Evolutionary conservation across 2,329 filamentous ascomycete species (phyloP).

Genomic region (Aspergillus japonicus): DNA sequence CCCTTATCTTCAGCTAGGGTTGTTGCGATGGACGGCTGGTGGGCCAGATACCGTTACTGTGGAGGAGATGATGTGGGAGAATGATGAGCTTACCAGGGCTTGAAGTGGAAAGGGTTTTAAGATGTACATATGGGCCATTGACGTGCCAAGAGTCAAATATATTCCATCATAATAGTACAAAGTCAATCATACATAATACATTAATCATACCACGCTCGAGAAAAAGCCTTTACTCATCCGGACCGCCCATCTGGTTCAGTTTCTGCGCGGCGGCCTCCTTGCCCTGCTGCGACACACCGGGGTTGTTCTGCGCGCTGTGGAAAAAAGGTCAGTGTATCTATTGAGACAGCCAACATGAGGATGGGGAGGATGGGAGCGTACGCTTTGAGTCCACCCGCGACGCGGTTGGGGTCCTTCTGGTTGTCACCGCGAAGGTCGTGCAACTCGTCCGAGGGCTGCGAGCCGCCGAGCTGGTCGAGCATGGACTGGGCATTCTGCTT

Average conservation of each 20-base stretch:
- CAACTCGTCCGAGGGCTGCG: slow-evolving; percentile 16
- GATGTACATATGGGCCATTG: no score
- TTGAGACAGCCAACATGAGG: background rate
- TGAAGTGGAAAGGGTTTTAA: no score
- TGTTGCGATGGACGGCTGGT: no score
- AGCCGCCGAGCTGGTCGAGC: slow-evolving; percentile 18
- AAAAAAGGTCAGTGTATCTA: background rate
- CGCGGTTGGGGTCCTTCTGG: slow-evolving; percentile 18
- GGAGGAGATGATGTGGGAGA: no score
- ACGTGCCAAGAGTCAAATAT: background rate
- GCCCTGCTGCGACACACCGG: slow-evolving; percentile 4
- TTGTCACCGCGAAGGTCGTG: slow-evolving; percentile 10
- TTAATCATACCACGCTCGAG: background rate
- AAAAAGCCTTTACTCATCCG: slow-evolving; percentile 5
- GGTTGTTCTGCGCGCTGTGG: slow-evolving; percentile 10
- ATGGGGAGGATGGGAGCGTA: slow-evolving; percentile 3
- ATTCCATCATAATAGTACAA: background rate
- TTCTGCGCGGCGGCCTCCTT: slow-evolving; percentile 8
- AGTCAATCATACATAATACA: background rate
- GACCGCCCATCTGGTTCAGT: background rate
- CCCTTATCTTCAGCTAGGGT: no score
- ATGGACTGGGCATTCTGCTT: slow-evolving; percentile 21
- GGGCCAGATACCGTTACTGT: no score
- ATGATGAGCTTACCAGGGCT: no score
- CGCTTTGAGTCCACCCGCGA: slow-evolving; percentile 21